Percentiles rank a stretch among this genome's conserved stretches.
Evolutionary conservation across 2,329 filamentous ascomycete genomes (phyloP).

Genomic region (Colletotrichum tropicicola): DNA sequence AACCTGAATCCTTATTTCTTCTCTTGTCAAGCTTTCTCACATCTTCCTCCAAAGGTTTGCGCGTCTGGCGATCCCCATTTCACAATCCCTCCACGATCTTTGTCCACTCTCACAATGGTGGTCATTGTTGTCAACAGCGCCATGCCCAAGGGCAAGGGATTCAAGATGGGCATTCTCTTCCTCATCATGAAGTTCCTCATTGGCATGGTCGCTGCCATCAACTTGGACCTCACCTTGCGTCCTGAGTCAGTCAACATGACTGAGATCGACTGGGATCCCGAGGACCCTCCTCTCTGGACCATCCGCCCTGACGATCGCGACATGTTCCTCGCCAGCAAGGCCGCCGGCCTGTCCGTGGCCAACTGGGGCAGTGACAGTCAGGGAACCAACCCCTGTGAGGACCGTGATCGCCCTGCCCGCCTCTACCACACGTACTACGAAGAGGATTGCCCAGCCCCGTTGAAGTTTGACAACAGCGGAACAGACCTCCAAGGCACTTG

Average conservation of each 20-base stretch:
- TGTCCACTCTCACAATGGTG: not conserved
- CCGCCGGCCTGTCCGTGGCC: not conserved
- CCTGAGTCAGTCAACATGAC: not conserved
- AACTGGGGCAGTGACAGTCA: not conserved
- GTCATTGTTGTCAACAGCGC: not conserved
- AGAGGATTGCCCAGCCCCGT: not conserved
- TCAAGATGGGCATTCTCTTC: not conserved
- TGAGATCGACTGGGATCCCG: not conserved
- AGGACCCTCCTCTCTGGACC: conserved; percentile 10
- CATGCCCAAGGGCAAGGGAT: not conserved
- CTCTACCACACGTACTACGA: conserved; percentile 6
- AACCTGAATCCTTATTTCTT: not conserved
- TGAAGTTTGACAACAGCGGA: not conserved
- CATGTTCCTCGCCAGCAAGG: not conserved
- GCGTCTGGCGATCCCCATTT: not conserved
- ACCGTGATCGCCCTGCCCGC: not conserved
- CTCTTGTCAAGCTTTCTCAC: not conserved
- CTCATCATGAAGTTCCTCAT: not conserved
- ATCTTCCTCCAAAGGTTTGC: too few species aligned
- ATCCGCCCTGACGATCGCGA: not conserved
- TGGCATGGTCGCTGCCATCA: not conserved
- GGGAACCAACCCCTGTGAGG: not conserved
- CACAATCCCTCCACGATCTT: not conserved
- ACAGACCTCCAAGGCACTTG: not conserved
- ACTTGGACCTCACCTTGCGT: not conserved